Conservation (phyloP, 768 basidiomycete species). For the Macrolepiota dolichaula region DNA sequence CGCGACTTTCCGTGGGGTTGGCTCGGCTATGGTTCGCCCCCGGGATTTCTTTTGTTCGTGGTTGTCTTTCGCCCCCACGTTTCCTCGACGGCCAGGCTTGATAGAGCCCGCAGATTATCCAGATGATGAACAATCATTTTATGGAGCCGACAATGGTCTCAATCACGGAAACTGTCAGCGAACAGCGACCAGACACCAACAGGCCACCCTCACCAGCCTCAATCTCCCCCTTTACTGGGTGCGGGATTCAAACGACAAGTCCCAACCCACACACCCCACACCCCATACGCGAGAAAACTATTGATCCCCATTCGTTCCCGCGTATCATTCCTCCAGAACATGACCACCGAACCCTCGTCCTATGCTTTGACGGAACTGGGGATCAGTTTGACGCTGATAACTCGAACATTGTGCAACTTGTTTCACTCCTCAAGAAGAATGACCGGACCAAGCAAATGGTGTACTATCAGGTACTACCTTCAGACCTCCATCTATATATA, state of each 20-base stretch:
- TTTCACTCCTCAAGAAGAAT: slow-evolving; percentile 50
- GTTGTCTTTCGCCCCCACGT: neutral
- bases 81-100: neutral
- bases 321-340: slow-evolving; percentile 38
- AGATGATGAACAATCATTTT: slow-evolving; percentile 7
- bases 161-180: slow-evolving; percentile 15
- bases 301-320: slow-evolving; percentile 21
- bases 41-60: neutral
- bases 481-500: neutral
- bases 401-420: slow-evolving; percentile 51
- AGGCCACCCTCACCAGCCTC: slow-evolving; percentile 1
- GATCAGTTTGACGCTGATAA: slow-evolving; percentile 51
- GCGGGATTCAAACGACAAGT: slow-evolving; percentile 7
- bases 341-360: slow-evolving; percentile 38
- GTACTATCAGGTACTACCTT: slow-evolving; percentile 45
- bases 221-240: slow-evolving; percentile 4
- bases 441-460: slow-evolving; percentile 51
- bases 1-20: too few species aligned
- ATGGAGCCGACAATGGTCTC: slow-evolving; percentile 20
- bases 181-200: slow-evolving; percentile 1
- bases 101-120: neutral
- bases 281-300: slow-evolving; percentile 13
- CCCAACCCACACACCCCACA: neutral
- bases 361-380: slow-evolving; percentile 59
- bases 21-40: too few species aligned